phyloP scores from a whole-genome alignment of 768 basidiomycete genomes.

The Cystoderma amianthinum region DNA sequence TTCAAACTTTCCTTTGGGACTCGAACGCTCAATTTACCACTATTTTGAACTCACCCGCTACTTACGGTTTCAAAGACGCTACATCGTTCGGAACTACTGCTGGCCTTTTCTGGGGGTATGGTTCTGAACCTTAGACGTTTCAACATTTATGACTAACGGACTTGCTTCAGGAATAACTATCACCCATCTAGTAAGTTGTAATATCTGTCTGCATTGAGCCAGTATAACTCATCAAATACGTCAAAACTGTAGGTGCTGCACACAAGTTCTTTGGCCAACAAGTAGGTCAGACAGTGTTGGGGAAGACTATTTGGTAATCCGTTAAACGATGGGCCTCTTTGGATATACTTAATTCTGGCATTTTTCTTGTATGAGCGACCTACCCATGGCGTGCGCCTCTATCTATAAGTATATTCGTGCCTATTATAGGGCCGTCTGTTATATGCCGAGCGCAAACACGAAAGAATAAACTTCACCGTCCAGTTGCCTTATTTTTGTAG shows the following conservation, averaged over 20 bases:
- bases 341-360: too few species aligned
- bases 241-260: constrained; percentile 22
- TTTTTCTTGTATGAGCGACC: too few species aligned
- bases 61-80: constrained; percentile 52
- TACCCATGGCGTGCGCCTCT: too few species aligned
- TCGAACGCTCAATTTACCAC: constrained; percentile 39
- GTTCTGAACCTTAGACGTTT: neutral
- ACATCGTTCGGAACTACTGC: constrained; percentile 34
- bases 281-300: constrained; percentile 11
- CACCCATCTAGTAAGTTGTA: constrained; percentile 47
- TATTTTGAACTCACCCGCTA: constrained; percentile 38
- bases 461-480: too few species aligned
- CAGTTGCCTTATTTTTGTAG: too few species aligned
- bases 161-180: constrained; percentile 40
- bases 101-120: constrained; percentile 51
- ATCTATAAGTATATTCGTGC: too few species aligned
- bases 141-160: neutral
- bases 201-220: neutral
- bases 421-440: too few species aligned
- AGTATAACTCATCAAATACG: neutral
- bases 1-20: constrained; percentile 44
- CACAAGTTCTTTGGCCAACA: constrained; percentile 25
- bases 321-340: too few species aligned
- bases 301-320: constrained; percentile 13
- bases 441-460: too few species aligned